Evolutionary conservation across 495 filamentous ascomycete species (phyloP), one percentile per base, ranked within the genome.

Genomic region (Penicillium waksmanii): DNA sequence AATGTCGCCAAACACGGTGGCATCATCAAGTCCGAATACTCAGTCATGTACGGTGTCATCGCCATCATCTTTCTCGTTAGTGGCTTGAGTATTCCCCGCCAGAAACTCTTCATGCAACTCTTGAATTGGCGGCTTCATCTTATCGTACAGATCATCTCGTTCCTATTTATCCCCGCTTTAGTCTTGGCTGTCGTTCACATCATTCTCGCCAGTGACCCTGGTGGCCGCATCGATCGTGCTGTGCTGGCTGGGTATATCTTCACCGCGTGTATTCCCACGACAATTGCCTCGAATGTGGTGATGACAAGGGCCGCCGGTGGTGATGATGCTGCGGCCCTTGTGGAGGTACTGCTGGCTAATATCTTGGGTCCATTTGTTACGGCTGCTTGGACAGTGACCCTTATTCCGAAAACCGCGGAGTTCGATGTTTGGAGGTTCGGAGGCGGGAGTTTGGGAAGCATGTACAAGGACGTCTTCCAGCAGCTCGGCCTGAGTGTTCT

Each of bases 221-320:
- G 62, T 0, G 73, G 67, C 0, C 67, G 68, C 12, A 77, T 83
- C 56, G 77, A 82, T 53, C 73, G 75, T 9, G 79, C 80, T 50
- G 74, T 85, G 52, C 61, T 85, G 57, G 77, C 82, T 3, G 82
- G 81, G 18, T 83, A 84, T 67, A 74, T 84, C 13, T 74, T 82
- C 25, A 76, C 80, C 12, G 73, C 79, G n/a, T 84, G 81, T 63
- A 82, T 83, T n/a, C 82, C 80, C 10, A 85, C 82, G 7, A 85
- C 81, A 6, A 80, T 85, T 54, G 82, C 82, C 6, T 84, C 81
- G 56, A 85, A 85, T 67, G 80, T 85, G 35, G 80, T 85, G 5
- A 85, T 84, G 81, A 84, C 81, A 34, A 71, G 79, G 23, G 73
- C 79, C 15, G 77, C 81, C 5, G 80, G 82, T 5, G 81, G 82